These are phyloP conservation scores for Quercus lobata DNA, from an alignment of 331 rosid species.

Conservation along the genomic window DNA sequence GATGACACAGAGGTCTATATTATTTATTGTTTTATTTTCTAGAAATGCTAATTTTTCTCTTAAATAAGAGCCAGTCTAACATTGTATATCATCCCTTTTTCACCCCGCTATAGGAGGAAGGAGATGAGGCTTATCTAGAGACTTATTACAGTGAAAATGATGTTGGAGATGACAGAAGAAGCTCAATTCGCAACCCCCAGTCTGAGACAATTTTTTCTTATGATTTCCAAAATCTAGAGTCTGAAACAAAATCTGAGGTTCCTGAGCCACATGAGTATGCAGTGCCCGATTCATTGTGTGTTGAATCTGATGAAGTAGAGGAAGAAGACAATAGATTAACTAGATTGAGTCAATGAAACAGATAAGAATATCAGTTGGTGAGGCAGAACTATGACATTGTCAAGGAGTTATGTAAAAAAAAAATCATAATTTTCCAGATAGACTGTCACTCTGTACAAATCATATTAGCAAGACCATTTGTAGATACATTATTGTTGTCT, in stretches of 20 bases:
- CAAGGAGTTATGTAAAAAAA: not conserved
- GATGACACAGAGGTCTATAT: conserved; percentile 62
- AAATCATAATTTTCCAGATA: not conserved
- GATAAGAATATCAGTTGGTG: conserved; percentile 7
- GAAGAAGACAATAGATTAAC: conserved; percentile 24
- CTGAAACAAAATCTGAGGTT: conserved; percentile 20
- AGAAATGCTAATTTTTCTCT: not conserved
- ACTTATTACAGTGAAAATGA: conserved; percentile 28
- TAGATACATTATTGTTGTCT: not conserved
- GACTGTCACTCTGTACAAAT: not conserved
- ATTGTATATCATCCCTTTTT: not conserved
- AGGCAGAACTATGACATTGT: not conserved
- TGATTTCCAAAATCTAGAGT: conserved; percentile 25
- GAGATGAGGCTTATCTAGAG: conserved; percentile 39
- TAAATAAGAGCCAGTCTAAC: not conserved
- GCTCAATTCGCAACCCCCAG: conserved; percentile 18
- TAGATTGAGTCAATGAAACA: conserved; percentile 11
- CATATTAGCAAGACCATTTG: not conserved
- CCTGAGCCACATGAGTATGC: not conserved
- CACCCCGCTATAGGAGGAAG: conserved; percentile 22
- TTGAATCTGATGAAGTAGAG: not conserved
- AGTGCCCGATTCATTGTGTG: not conserved
- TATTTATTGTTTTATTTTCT: not conserved
- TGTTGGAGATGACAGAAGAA: conserved; percentile 32
- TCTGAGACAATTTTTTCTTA: conserved; percentile 25